These are phyloP conservation scores for Leccinellum albellum DNA, from an alignment of 768 basidiomycete genomes.

Conservation along the genomic window DNA sequence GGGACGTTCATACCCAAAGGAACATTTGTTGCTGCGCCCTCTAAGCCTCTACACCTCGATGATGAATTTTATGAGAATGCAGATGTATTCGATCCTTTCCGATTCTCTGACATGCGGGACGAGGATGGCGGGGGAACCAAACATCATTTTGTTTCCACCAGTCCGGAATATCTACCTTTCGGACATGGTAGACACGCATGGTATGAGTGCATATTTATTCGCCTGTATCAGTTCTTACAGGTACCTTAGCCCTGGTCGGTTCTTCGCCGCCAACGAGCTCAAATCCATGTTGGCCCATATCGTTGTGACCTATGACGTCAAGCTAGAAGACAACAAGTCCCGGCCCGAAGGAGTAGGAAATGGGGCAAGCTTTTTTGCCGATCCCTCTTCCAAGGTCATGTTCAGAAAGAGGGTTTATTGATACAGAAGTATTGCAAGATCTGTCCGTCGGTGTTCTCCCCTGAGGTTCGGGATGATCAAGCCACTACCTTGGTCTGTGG, in stretches of 20 bases:
- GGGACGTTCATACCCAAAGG: too few relatives aligned
- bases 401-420: not conserved
- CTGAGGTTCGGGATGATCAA: too few relatives aligned
- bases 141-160: not conserved
- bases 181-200: not conserved
- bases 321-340: not conserved
- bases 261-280: conserved; percentile 5
- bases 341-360: not conserved
- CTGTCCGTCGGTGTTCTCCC: too few relatives aligned
- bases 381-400: not conserved
- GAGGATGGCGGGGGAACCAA: conserved; percentile 23
- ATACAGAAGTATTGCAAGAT: not conserved
- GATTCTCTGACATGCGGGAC: conserved; percentile 41
- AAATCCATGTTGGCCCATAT: not conserved
- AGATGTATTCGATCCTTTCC: conserved; percentile 42
- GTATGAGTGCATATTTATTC: not conserved
- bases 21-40: conserved; percentile 26
- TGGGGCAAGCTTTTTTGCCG: not conserved
- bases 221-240: not conserved
- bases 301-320: not conserved
- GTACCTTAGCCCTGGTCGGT: conserved; percentile 5
- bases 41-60: conserved; percentile 23
- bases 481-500: too few relatives aligned
- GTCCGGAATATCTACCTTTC: not conserved
- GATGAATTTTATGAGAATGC: conserved; percentile 30